Percentiles rank a stretch among this genome's conserved stretches.
These are phyloP conservation scores for Pythium aristosporum DNA, from an alignment of 352 stramenopile genomes.

Conservation along the genomic window DNA sequence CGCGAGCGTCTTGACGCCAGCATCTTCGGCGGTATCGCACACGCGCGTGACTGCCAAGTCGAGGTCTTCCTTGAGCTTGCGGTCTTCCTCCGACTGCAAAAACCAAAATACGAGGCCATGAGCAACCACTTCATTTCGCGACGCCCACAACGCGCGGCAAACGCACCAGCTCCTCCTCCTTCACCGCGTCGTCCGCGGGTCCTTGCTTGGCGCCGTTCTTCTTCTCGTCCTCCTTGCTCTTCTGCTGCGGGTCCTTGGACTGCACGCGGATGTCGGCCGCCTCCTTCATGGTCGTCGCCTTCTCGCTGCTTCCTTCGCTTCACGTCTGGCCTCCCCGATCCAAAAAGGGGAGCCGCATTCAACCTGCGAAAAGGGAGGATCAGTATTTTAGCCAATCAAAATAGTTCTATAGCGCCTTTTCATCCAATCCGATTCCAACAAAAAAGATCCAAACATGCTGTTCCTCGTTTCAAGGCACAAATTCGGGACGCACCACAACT, in stretches of 20 bases:
- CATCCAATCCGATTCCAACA: conserved; percentile 17
- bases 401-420: neutral
- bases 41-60: conserved; percentile 84
- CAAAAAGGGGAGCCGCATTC: conserved; percentile 19
- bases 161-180: conserved; percentile 72
- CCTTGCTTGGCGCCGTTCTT: conserved; percentile 28
- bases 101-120: neutral
- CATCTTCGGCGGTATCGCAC: conserved; percentile 56
- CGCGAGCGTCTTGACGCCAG: conserved; percentile 83
- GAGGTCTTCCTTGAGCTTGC: conserved; percentile 92
- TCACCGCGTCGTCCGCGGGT: conserved; percentile 31
- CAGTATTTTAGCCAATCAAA: conserved; percentile 11
- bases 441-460: conserved; percentile 24
- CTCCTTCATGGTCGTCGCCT: conserved; percentile 62
- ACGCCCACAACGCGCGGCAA: neutral
- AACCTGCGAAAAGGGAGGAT: conserved; percentile 3
- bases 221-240: conserved; percentile 28
- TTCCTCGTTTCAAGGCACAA: neutral
- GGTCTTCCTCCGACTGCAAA: conserved; percentile 87
- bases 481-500: conserved; percentile 7
- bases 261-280: conserved; percentile 54
- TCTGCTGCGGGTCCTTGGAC: conserved; percentile 57
- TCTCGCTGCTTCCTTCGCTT: conserved; percentile 24
- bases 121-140: neutral
- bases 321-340: conserved; percentile 16